Evolutionary conservation across 768 basidiomycete genomes (phyloP), one percentile per base, ranked within the genome.

Genomic region (Scleroderma bovista): DNA sequence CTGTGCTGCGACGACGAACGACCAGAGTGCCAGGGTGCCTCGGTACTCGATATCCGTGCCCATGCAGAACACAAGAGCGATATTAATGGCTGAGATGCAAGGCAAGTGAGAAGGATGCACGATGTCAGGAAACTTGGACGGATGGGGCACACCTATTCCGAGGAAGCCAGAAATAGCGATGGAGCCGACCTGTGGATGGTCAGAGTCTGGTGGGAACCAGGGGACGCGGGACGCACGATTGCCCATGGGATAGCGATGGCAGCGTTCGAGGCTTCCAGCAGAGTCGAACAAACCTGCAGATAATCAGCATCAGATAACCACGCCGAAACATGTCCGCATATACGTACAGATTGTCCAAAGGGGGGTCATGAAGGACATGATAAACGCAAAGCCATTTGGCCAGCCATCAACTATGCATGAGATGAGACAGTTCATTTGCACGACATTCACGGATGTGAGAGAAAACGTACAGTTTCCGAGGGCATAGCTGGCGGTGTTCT

Each of bases 401-500:
- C 76, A 79, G 6, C 72, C 69, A 24, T 69, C 62, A 4, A 64
- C 73, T 73, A 36, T 6, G 10, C 9, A 15, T 4, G 23, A n/a
- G 29, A 61, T 32, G 57, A 44, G 16, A 17, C 3, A 3, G 17
- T 2, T 24, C 24, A 34, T 9, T 19, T 1, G 3, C 12, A 16
- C 24, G 47, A 12, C 16, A 15, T 20, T 8, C 1, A 9, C n/a
- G n/a, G n/a, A 13, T 22, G 31, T 34, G 47, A 24, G 29, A 7
- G n/a, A 45, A 3, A 32, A 44, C 72, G 29, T 37, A 83, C 84
- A 86, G 44, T 80, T 74, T 19, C 79, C 77, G 6, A 89, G 71
- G 0, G 82, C 85, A 50, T 76, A 84, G 19, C 72, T 72, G 1
- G 83, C 78, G 1, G 66, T 75, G 61, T 88, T 89, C 54, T 68